Conservation (phyloP, 371 early-diverging fungal species). For the Mucor velutinosus region DNA sequence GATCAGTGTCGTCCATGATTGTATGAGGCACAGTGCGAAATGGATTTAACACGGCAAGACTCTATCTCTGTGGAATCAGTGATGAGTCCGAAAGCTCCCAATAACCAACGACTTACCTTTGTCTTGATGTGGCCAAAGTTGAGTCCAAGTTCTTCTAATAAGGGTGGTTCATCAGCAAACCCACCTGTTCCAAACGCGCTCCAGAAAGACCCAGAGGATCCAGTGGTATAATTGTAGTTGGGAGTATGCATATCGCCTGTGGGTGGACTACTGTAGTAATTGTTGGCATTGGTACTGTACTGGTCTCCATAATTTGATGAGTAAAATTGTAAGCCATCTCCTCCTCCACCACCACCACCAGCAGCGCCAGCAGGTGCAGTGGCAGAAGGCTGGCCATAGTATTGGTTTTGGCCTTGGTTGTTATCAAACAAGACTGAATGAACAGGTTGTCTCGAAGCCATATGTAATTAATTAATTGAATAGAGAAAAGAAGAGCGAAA, state of each 20-base stretch:
- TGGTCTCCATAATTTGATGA: conserved; percentile 62
- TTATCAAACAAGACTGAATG: conserved; percentile 60
- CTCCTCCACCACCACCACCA: background rate
- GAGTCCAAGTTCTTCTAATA: conserved; percentile 92
- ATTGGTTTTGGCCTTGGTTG: conserved; percentile 31
- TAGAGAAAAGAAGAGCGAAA: background rate
- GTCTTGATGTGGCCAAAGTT: conserved; percentile 88
- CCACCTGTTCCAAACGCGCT: conserved; percentile 87
- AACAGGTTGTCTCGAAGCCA: conserved; percentile 48
- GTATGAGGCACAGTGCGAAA: conserved; percentile 83
- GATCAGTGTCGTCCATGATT: conserved; percentile 94
- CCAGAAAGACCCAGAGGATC: conserved; percentile 43
- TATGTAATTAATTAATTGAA: background rate
- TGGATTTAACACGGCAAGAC: conserved; percentile 89
- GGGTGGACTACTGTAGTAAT: conserved; percentile 43
- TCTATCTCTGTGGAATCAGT: conserved; percentile 34
- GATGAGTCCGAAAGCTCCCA: background rate
- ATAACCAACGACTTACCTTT: conserved; percentile 43
- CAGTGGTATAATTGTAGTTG: conserved; percentile 50
- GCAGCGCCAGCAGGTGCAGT: conserved; percentile 15
- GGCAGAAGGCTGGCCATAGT: conserved; percentile 31
- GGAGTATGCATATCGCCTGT: conserved; percentile 55
- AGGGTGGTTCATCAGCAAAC: conserved; percentile 84
- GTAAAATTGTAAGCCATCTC: conserved; percentile 68
- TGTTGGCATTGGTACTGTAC: conserved; percentile 35